Base-by-base conservation (phyloP, 495 filamentous ascomycete genomes). In the Amniculicola lignicola region DNA sequence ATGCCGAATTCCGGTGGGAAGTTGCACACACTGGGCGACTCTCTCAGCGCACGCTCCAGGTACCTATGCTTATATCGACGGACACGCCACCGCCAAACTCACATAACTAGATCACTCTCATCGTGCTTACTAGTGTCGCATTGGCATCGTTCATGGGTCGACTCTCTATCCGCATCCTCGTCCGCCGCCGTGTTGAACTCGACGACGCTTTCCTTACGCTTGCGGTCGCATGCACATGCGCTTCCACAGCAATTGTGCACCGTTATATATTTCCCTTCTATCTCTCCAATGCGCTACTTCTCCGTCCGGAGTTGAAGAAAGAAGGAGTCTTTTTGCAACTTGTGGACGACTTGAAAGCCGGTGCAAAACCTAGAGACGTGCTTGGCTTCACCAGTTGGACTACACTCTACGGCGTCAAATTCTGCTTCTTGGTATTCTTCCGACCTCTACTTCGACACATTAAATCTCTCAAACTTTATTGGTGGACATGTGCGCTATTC, bases 191-290 rank as follows among this genome's bases (percentile, higher is more conserved):
- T 2, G 38, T 54, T 18, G 19, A 29, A 3, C 40, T 54, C 18
- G 51, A 54, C 38, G 51, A 54, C 18, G 21, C 5, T 2, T 54
- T 43, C 24, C 40, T 54, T 2, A 23, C 45, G 22, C 23, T 54
- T 31, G 51, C 51, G 2, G 12, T 45, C 24, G 16, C 14, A 6
- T 22, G 12, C 18, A 15, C 45, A 2, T 10, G 7, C 2, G 40
- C 7, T 2, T 15, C n/a, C 3, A 45, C 28, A 15, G 25, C 27
- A 3, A 44, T 54, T 15, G 2, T 54, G 2, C 45, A 31, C 14
- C 4, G 24, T 19, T 18, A 37, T 10, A 22, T 36, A 2, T 31
- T 19, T 18, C n/a, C 25, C 2, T 22, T 43, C 21, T 54, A 38
- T 35, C 12, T 36, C 3, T n/a, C 16, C 7, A 38, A 21, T 31